Base-by-base conservation (phyloP, 768 basidiomycete genomes). In the Leccinum imitatum region DNA sequence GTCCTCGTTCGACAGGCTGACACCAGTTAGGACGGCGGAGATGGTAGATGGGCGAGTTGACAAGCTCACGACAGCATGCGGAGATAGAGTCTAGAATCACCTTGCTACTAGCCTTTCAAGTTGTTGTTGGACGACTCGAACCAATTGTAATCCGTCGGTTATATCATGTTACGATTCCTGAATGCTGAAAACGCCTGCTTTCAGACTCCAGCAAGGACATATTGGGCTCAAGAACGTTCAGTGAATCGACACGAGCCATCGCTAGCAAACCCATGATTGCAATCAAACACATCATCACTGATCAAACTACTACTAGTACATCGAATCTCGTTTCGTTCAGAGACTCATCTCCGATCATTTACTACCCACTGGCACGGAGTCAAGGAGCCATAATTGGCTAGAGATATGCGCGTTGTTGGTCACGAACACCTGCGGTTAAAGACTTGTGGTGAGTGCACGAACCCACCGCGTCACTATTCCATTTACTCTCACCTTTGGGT, bases 341-440 rank as follows among this genome's bases (percentile, higher is more conserved):
- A 13, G 6, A 23, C 3, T 48, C 10, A 14, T 48, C 21, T 14
- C 14, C 23, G 1, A 33, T 33, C 44, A 17, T 46, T 19, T 19
- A 19, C 15, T 11, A 31, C 31, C 31, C 31, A 31, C 10, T 31
- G 0, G 0, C 31, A 31, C 31, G 31, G 10, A 11, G 31, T 33
- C 58, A 14, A 60, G 50, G 13, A 35, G 5, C 47, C 47, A 48
- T 3, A 48, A 2, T 6, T 48, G 47, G 14, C 44, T 48, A 37
- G 60, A 60, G 19, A 61, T 61, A 14, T 39, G 19, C 9, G 46
- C 33, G 8, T 61, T 53, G 41, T 61, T 48, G 19, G 17, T 23
- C 27, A 60, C 51, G 21, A 53, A 48, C 51, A 31, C 51, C 60
- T 61, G 21, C 11, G 13, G 31, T 4, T 6, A 15, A 23, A 41